Evolutionary conservation across 2,329 filamentous ascomycete genomes (phyloP).

Genomic region (Cytospora piceae): DNA sequence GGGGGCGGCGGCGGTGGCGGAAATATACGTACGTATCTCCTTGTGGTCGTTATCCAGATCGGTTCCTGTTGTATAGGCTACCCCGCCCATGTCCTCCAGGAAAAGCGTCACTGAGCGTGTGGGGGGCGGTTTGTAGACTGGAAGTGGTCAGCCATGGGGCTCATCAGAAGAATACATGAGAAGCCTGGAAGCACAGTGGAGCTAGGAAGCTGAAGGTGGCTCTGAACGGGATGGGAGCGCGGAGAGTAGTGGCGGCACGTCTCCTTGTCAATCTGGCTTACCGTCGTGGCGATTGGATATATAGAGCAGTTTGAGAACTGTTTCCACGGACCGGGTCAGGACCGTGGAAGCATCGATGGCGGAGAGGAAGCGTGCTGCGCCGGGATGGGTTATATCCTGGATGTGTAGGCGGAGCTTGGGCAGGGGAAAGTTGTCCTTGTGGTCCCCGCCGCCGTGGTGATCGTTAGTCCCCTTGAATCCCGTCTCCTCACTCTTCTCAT

Average conservation of each 20-base stretch:
- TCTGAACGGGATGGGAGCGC: background rate
- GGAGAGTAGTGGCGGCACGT: too few relatives aligned
- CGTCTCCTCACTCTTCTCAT: background rate
- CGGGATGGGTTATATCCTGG: slow-evolving; percentile 62
- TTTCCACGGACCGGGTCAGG: slow-evolving; percentile 64
- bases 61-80: slow-evolving; percentile 77
- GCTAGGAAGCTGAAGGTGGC: background rate
- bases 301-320: slow-evolving; percentile 77
- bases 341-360: slow-evolving; percentile 65
- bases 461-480: background rate
- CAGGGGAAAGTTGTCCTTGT: slow-evolving; percentile 42
- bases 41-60: slow-evolving; percentile 30
- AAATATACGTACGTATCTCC: slow-evolving; percentile 24
- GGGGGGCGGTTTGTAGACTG: slow-evolving; percentile 47
- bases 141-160: background rate
- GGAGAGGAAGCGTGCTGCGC: slow-evolving; percentile 68
- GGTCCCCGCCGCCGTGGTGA: slow-evolving; percentile 1
- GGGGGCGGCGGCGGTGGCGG: slow-evolving; percentile 50
- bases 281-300: slow-evolving; percentile 38
- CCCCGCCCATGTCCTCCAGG: slow-evolving; percentile 76
- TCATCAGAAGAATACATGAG: background rate
- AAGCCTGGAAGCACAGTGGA: background rate
- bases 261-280: background rate
- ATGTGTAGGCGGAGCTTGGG: slow-evolving; percentile 64
- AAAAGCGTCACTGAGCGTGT: slow-evolving; percentile 87